Evolutionary conservation across 2,329 filamentous ascomycete genomes (phyloP).

Genomic region (Aspergillus sp.): DNA sequence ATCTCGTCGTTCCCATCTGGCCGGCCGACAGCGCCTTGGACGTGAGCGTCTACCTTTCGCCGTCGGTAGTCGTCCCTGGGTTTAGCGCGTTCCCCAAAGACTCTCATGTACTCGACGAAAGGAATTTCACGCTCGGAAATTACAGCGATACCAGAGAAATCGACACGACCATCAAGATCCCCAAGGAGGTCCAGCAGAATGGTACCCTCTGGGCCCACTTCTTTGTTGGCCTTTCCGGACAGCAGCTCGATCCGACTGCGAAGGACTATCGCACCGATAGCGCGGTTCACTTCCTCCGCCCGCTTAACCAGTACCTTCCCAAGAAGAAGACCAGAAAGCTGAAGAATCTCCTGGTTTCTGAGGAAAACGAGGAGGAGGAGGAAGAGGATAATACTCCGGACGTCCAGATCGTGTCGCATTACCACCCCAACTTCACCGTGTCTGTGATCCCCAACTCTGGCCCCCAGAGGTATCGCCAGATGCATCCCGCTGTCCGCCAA

Average conservation of each 20-base stretch:
- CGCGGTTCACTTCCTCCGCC: slow-evolving; percentile 75
- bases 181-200: slow-evolving; percentile 74
- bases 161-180: slow-evolving; percentile 68
- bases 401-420: slow-evolving; percentile 73
- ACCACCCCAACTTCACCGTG: slow-evolving; percentile 88
- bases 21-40: slow-evolving; percentile 68
- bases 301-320: slow-evolving; percentile 78
- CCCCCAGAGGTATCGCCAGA: slow-evolving; percentile 53
- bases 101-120: slow-evolving; percentile 68
- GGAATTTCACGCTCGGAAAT: slow-evolving; percentile 67
- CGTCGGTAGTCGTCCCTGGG: slow-evolving; percentile 55
- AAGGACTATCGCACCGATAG: slow-evolving; percentile 62
- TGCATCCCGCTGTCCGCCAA: slow-evolving; percentile 66
- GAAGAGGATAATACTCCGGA: slow-evolving; percentile 50
- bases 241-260: slow-evolving; percentile 63
- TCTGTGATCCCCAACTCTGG: slow-evolving; percentile 77
- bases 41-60: slow-evolving; percentile 73
- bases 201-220: slow-evolving; percentile 93
- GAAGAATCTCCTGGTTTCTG: slow-evolving; percentile 63
- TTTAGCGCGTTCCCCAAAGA: slow-evolving; percentile 58
- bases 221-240: slow-evolving; percentile 70
- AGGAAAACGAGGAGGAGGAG: slow-evolving; percentile 41
- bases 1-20: slow-evolving; percentile 83
- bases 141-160: slow-evolving; percentile 68
- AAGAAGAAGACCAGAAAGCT: slow-evolving; percentile 88